A percentile compares a stretch with the other conserved stretches of the same genome.
These are phyloP conservation scores for Rosa persica DNA, from an alignment of 306 rosid species.

Conservation along the genomic window DNA sequence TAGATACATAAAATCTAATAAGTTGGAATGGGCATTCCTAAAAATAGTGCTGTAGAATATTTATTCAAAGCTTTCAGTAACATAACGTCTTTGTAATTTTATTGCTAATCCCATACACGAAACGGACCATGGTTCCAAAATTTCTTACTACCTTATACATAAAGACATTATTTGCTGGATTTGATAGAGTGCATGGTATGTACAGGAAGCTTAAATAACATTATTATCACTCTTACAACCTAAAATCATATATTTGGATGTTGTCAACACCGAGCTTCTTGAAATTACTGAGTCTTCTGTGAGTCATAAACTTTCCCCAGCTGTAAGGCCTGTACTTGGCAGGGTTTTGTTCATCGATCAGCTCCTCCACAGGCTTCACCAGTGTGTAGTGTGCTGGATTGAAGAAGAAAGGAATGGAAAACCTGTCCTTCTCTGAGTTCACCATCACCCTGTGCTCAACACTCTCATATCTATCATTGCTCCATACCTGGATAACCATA, in stretches of 20 bases:
- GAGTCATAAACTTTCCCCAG: conserved; percentile 53
- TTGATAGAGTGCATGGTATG: background rate
- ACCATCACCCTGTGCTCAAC: conserved; percentile 70
- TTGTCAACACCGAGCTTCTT: conserved; percentile 49
- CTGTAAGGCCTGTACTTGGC: conserved; percentile 44
- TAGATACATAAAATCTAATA: background rate
- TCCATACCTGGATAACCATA: conserved; percentile 60
- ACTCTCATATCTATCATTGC: conserved; percentile 66
- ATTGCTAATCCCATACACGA: conserved; percentile 14
- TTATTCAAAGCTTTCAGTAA: background rate
- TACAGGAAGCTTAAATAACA: background rate
- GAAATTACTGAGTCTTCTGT: conserved; percentile 39
- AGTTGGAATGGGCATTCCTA: background rate
- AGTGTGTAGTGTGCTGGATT: conserved; percentile 53
- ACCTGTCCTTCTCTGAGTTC: conserved; percentile 48
- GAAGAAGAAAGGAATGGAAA: conserved; percentile 66
- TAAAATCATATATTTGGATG: conserved; percentile 35
- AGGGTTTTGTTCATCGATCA: conserved; percentile 39
- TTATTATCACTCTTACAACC: background rate
- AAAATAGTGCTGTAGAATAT: conserved; percentile 22
- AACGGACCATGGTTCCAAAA: background rate
- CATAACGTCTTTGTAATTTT: conserved; percentile 16
- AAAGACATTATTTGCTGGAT: background rate
- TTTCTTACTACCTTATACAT: background rate
- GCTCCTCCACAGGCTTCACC: conserved; percentile 49